Evolutionary conservation across 1,284 basidiomycete species (phyloP), one percentile per base, ranked within the genome.

Genomic region (Takashimella koratensis): DNA sequence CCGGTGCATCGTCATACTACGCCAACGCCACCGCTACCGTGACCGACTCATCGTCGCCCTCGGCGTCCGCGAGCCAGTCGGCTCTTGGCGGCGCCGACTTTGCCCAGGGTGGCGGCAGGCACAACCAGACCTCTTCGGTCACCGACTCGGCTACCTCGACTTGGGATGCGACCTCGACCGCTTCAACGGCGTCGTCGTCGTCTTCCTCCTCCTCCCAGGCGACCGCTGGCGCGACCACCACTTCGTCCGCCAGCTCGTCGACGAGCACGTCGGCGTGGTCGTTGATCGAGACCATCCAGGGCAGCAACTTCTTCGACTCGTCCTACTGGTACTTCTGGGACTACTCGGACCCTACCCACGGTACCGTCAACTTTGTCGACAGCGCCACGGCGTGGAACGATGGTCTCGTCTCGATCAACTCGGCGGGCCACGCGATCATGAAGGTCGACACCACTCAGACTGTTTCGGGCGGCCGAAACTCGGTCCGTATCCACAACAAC

Each of bases 371-470:
- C 45, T 76, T 64, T 51, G 57, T 65, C 30, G 54, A 61, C 47
- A 50, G 49, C 27, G 50, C 56, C 20, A 63, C 53, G 22, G 59
- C 62, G 13, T 76, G 72, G 74, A 66, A 63, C 57, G 54, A 68
- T 20, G 77, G 76, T 25, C 70, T 79, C 25, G 65, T 78, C 27
- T 73, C 68, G 19, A 69, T 92, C 63, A 91, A 89, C 68, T 64
- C 66, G n/a, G 79, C 79, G 12, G 87, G 87, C 21, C 82, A 89
- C 73, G 87, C 86, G 10, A 76, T 94, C 60, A 90, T 95, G 87
- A 80, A 82, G 43, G 85, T 93, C 30, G 90, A 94, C 68, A 90
- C 87, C 4, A 91, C 89, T 5, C 78, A 83, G 5, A 79, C 76
- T 24, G 84, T 94, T 30, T 64, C 79, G 12, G 81, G 70, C 42